A percentile compares a stretch with the other conserved stretches of the same genome.
Conservation (phyloP, 352 stramenopile genomes). For the Blastocystis sp. region DNA sequence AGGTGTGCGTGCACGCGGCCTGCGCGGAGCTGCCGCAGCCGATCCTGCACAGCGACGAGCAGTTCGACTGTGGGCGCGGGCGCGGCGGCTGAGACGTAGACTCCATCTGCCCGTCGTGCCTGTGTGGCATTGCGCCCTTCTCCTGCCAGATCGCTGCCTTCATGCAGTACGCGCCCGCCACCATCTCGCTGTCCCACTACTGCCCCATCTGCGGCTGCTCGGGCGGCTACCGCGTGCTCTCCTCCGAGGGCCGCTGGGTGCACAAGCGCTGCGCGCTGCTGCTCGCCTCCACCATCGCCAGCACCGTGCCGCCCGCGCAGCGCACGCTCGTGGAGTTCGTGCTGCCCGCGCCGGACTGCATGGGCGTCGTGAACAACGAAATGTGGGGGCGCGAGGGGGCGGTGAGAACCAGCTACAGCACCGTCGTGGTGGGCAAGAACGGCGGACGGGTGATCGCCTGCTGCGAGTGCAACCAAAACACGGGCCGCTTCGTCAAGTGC, state of each 20-base stretch:
- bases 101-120: not conserved
- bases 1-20: not conserved
- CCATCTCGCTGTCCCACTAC: not conserved
- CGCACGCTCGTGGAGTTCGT: conserved; percentile 56
- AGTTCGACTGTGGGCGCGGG: not conserved
- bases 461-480: not conserved
- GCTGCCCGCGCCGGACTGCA: conserved; percentile 9
- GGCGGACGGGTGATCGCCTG: not conserved
- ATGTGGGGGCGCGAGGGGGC: not conserved
- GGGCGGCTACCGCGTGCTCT: conserved; percentile 11
- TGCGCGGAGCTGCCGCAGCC: not conserved
- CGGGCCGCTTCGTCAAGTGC: conserved; percentile 20
- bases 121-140: not conserved
- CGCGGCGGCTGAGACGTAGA: not conserved
- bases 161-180: not conserved
- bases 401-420: not conserved
- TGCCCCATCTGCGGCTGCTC: not conserved
- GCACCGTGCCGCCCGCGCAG: not conserved
- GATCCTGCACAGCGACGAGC: not conserved
- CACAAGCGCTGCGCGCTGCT: conserved; percentile 50
- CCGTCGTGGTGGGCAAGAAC: not conserved
- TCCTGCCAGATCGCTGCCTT: not conserved
- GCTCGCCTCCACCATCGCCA: not conserved
- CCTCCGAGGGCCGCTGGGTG: conserved; percentile 7
- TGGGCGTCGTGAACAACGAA: not conserved